phyloP scores from a whole-genome alignment of 1,284 basidiomycete species.

The Rhodotorula sp. region DNA sequence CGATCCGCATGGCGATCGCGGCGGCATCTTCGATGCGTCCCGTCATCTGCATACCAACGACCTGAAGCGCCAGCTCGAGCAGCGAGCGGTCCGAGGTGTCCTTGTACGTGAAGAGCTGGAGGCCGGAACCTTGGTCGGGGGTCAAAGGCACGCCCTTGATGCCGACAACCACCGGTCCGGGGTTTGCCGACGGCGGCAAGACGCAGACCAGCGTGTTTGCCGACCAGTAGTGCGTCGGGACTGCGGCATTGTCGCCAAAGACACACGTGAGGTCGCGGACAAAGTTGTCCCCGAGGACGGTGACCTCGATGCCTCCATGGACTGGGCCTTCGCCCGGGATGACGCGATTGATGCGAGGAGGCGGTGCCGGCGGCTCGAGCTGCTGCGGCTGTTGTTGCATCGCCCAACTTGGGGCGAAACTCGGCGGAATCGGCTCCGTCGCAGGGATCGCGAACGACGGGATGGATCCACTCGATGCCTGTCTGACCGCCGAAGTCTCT shows the following conservation, averaged over 20 bases:
- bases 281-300: conserved; percentile 87
- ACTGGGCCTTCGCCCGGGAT: conserved; percentile 91
- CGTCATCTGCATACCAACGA: conserved; percentile 93
- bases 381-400: conserved; percentile 31
- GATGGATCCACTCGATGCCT: not conserved
- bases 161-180: conserved; percentile 88
- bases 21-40: conserved; percentile 89
- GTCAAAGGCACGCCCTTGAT: conserved; percentile 65
- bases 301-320: conserved; percentile 91
- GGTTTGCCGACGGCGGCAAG: conserved; percentile 73
- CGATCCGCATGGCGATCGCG: conserved; percentile 67
- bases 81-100: conserved; percentile 83
- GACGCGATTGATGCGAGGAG: conserved; percentile 56
- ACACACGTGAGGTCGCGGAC: conserved; percentile 62
- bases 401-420: conserved; percentile 19
- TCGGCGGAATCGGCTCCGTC: conserved; percentile 20
- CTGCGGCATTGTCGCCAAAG: conserved; percentile 80
- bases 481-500: not conserved
- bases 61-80: conserved; percentile 93
- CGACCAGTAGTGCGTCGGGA: conserved; percentile 85
- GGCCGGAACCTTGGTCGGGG: conserved; percentile 44
- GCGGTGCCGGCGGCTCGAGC: conserved; percentile 29
- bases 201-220: conserved; percentile 91
- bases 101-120: conserved; percentile 77
- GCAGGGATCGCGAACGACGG: conserved; percentile 27